phyloP scores from a whole-genome alignment of 2,329 filamentous ascomycete species.

The Epichloe sylvatica region DNA sequence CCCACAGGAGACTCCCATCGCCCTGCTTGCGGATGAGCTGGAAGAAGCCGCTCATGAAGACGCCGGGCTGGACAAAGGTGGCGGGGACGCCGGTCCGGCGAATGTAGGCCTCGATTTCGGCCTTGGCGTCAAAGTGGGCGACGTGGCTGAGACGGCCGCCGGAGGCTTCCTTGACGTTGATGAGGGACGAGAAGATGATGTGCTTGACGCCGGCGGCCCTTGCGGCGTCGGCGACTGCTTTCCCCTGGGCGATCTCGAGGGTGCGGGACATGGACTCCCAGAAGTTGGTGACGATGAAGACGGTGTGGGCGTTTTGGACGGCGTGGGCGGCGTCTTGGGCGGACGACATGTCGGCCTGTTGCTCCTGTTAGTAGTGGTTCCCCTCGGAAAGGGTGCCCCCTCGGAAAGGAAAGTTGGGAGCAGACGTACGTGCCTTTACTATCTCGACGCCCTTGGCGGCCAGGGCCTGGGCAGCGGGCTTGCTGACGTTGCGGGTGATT shows the following conservation, averaged over 20 bases:
- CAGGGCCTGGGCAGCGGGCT: conserved; percentile 25
- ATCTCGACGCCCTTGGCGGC: conserved; percentile 28
- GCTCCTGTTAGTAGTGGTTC: no score
- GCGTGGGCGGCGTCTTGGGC: conserved; percentile 21
- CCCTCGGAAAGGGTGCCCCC: no score
- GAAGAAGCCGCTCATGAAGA: conserved; percentile 39
- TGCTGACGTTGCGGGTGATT: conserved; percentile 31
- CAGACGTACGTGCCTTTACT: conserved; percentile 11
- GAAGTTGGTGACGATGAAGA: conserved; percentile 28
- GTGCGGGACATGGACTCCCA: conserved; percentile 22
- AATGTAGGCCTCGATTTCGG: conserved; percentile 42
- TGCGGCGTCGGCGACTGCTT: conserved; percentile 30
- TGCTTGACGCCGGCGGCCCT: conserved; percentile 30
- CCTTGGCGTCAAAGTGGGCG: conserved; percentile 43
- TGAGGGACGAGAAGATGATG: conserved; percentile 32
- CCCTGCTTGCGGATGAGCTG: conserved; percentile 15
- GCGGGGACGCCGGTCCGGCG: conserved; percentile 31
- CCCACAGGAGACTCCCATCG: conserved; percentile 16
- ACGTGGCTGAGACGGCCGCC: conserved; percentile 25
- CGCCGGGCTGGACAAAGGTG: conserved; percentile 37
- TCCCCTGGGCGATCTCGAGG: conserved; percentile 27
- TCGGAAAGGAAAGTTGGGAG: no score
- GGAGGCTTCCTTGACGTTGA: conserved; percentile 23
- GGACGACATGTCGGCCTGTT: conserved; percentile 25
- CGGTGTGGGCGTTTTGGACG: conserved; percentile 27